Percentiles rank a stretch among this genome's conserved stretches.
Conservation (phyloP, 2,329 filamentous ascomycete species). For the Penicillium sp. region DNA sequence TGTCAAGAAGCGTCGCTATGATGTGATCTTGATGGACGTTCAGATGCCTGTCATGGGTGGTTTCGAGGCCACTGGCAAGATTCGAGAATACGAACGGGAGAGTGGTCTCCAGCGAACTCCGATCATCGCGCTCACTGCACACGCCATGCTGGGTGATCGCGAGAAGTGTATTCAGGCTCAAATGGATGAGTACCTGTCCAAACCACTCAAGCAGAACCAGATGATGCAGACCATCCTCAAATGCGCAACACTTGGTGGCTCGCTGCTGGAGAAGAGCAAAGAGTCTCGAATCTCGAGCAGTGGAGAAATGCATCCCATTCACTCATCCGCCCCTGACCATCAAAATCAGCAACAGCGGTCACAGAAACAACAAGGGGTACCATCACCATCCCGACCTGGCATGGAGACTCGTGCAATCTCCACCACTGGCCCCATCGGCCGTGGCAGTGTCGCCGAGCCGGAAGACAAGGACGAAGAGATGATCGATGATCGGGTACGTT, state of each 20-base stretch:
- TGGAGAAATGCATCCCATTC: constrained; percentile 40
- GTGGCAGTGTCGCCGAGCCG: constrained; percentile 63
- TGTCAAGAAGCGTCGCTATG: constrained; percentile 89
- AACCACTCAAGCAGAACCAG: constrained; percentile 94
- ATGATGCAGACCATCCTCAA: constrained; percentile 98
- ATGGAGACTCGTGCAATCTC: constrained; percentile 68
- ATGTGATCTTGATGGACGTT: constrained; percentile 98
- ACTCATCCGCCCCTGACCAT: constrained; percentile 33
- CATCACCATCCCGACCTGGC: constrained; percentile 48
- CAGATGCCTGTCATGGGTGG: constrained; percentile 99
- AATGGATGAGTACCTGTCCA: constrained; percentile 99
- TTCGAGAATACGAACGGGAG: constrained; percentile 88
- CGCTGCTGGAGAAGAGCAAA: constrained; percentile 46
- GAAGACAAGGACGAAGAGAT: constrained; percentile 15
- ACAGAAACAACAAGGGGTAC: constrained; percentile 19
- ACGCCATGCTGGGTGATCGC: constrained; percentile 97
- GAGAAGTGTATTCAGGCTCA: constrained; percentile 98
- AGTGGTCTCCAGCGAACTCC: constrained; percentile 80
- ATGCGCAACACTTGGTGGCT: constrained; percentile 80
- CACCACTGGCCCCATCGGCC: constrained; percentile 61
- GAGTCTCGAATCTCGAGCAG: constrained; percentile 44
- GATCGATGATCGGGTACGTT: constrained; percentile 16
- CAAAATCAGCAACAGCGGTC: constrained; percentile 38
- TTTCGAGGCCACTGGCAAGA: constrained; percentile 95
- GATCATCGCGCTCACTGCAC: constrained; percentile 94